Base-by-base conservation (phyloP, 345 rosid genomes). In the Dimocarpus longan region DNA sequence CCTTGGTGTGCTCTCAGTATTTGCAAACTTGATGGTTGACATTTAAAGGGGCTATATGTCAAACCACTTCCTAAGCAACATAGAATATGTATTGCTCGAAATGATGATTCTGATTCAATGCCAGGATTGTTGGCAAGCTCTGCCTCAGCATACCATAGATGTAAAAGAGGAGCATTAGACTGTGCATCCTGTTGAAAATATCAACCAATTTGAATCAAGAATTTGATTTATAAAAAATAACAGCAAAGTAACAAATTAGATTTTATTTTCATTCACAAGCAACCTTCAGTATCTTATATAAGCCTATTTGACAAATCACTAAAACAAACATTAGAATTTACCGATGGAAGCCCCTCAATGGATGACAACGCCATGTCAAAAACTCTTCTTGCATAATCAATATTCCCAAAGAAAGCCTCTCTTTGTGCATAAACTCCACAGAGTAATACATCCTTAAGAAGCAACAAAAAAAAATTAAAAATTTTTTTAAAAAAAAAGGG, bases 351-450 rank as follows among this genome's bases (percentile, higher is more conserved):
- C 82, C 90, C 97, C 84, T 90, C 89, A 50, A 86, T 84, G 77
- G 98, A 94, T 66, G 92, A 83, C 81, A 96, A 84, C 43, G 98
- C 98, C 99, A 96, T 91, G 86, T 96, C 98, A 63, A 96, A 94
- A 63, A 91, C 91, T 88, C 89, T 88, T 84, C 99, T 94, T 78
- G 98, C 97, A 82, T 89, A 91, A 79, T 85, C 91, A 82, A 94
- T 86, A 78, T 96, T 94, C 79, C 98, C 94, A 80, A 82, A 88
- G 70, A 84, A 86, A 85, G 97, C 97, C 82, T 96, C 99, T 79
- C 97, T 90, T 74, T 52, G 95, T 77, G 98, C 98, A 86, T 96
- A 96, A 73, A 96, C 92, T 82, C 99, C 99, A 82, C 99, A 94
- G 9, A 96, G 94, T 85, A 94, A 85, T 70, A 94, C 75, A 90